Evolutionary conservation across 2,329 filamentous ascomycete genomes (phyloP).

Genomic region (Cordyceps javanica): DNA sequence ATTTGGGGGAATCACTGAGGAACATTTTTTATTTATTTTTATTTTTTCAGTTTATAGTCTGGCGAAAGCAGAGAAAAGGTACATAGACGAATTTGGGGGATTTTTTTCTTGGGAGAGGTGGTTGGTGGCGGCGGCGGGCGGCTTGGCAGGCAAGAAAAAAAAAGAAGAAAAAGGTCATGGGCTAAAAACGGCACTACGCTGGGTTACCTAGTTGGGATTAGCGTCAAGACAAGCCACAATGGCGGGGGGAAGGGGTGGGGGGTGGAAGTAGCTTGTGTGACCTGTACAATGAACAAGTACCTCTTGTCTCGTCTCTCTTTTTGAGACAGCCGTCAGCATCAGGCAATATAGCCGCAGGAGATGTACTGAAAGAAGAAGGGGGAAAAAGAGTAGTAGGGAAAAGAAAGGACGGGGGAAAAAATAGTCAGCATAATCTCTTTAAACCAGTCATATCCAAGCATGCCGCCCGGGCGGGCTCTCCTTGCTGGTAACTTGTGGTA

Average conservation of each 20-base stretch:
- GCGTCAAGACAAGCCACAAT: no score
- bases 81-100: neutral
- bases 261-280: neutral
- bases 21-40: neutral
- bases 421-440: no score
- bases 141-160: slow-evolving; percentile 1
- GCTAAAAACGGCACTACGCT: neutral
- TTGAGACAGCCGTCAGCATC: no score
- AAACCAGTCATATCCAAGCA: neutral
- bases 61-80: neutral
- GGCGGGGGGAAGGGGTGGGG: neutral
- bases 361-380: no score
- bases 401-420: no score
- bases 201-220: neutral
- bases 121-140: slow-evolving; percentile 2
- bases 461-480: no score
- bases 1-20: neutral
- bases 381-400: no score
- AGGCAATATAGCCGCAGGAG: no score
- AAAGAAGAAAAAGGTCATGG: neutral
- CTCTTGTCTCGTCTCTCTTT: no score
- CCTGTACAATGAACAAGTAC: no score
- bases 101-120: no score
- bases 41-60: neutral
- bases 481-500: no score